Conservation (phyloP, 2,329 filamentous ascomycete species). For the Bipolaris gigantea region DNA sequence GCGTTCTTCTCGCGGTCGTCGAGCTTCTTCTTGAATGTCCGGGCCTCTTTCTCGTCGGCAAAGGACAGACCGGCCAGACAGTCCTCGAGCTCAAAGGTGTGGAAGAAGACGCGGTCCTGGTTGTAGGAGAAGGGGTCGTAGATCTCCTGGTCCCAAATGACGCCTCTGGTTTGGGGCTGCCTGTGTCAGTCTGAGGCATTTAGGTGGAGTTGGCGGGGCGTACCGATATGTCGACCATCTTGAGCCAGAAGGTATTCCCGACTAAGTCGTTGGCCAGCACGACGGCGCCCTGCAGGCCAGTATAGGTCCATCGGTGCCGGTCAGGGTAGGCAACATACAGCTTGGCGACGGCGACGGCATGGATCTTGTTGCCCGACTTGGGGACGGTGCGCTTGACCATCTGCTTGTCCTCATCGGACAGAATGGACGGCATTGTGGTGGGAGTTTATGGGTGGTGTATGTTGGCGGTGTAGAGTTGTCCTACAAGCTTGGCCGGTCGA, state of each 20-base stretch:
- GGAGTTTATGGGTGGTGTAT: background rate
- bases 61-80: slow-evolving; percentile 91
- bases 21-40: slow-evolving; percentile 96
- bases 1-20: slow-evolving; percentile 94
- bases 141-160: slow-evolving; percentile 71
- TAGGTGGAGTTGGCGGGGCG: slow-evolving; percentile 39
- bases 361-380: slow-evolving; percentile 95
- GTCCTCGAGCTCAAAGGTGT: slow-evolving; percentile 93
- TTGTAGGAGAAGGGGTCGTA: slow-evolving; percentile 95
- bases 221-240: slow-evolving; percentile 95
- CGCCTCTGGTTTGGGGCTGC: slow-evolving; percentile 35
- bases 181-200: slow-evolving; percentile 55
- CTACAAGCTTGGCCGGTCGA: slow-evolving; percentile 15
- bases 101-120: slow-evolving; percentile 96
- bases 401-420: slow-evolving; percentile 93
- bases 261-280: slow-evolving; percentile 93
- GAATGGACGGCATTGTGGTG: slow-evolving; percentile 61
- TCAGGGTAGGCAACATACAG: slow-evolving; percentile 93
- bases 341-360: slow-evolving; percentile 88
- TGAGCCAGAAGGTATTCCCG: slow-evolving; percentile 95
- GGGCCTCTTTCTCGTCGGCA: slow-evolving; percentile 95
- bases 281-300: slow-evolving; percentile 85
- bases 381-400: slow-evolving; percentile 93
- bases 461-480: slow-evolving; percentile 5
- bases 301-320: slow-evolving; percentile 86